A percentile compares a stretch with the other conserved stretches of the same genome.
Evolutionary conservation across 805 yeast genomes (phyloP).

Genomic region (Kockiozyma suomiensis): DNA sequence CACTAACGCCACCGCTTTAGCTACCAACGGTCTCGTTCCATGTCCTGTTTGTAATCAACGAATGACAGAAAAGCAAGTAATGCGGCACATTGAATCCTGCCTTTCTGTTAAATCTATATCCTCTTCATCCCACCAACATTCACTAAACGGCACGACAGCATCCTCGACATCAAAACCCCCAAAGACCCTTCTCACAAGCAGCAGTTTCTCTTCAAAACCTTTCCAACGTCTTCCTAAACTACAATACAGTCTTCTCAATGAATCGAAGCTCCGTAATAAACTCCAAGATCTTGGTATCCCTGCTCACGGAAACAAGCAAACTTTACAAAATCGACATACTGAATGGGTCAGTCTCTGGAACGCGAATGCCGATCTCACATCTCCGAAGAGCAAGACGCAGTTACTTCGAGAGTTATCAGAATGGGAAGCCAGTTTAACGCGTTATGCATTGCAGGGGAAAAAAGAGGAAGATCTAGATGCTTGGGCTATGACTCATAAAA

Average conservation of each 20-base stretch:
- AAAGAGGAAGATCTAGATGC: slow-evolving; percentile 33
- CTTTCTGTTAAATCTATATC: not conserved
- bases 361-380: slow-evolving; percentile 72
- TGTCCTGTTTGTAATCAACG: slow-evolving; percentile 69
- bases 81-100: slow-evolving; percentile 24
- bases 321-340: slow-evolving; percentile 69
- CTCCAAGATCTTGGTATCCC: slow-evolving; percentile 59
- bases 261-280: slow-evolving; percentile 63
- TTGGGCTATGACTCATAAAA: slow-evolving; percentile 36
- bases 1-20: not conserved
- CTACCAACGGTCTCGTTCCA: slow-evolving; percentile 38
- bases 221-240: slow-evolving; percentile 55
- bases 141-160: slow-evolving; percentile 30
- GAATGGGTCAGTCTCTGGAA: slow-evolving; percentile 80
- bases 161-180: not conserved
- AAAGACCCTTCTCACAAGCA: not conserved
- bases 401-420: slow-evolving; percentile 59
- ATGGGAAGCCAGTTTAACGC: slow-evolving; percentile 60
- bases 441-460: slow-evolving; percentile 29
- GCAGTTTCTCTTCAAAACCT: not conserved
- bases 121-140: not conserved
- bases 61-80: slow-evolving; percentile 44
- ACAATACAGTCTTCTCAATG: slow-evolving; percentile 62
- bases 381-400: slow-evolving; percentile 60
- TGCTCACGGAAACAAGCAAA: slow-evolving; percentile 61